Conservation (phyloP, 208 protist genomes). For the Trypanosoma cruzi region DNA sequence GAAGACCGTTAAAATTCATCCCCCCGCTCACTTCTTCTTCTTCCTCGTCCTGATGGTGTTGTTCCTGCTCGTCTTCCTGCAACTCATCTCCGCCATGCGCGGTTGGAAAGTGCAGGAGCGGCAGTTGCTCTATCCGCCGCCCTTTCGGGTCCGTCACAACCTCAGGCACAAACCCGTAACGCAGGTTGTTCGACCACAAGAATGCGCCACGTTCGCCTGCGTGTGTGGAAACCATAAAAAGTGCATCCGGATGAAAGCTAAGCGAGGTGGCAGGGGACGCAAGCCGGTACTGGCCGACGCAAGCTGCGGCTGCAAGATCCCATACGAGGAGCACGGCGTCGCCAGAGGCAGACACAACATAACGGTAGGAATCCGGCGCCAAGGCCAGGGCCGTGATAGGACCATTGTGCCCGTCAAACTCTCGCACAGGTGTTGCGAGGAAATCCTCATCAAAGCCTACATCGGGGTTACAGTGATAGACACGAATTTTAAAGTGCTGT, state of each 20-base stretch:
- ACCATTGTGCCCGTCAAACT: conserved; percentile 75
- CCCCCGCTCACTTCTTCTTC: conserved; percentile 7
- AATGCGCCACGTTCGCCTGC: conserved; percentile 81
- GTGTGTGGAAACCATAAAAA: conserved; percentile 87
- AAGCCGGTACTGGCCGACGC: conserved; percentile 87
- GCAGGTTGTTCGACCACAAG: conserved; percentile 90
- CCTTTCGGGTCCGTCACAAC: conserved; percentile 56
- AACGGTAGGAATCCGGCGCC: conserved; percentile 70
- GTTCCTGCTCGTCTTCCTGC: conserved; percentile 8
- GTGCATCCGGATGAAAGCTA: conserved; percentile 82
- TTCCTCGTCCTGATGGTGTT: not conserved
- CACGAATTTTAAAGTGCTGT: conserved; percentile 70
- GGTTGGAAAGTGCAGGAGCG: conserved; percentile 81
- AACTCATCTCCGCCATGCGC: conserved; percentile 62
- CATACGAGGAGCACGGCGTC: conserved; percentile 81
- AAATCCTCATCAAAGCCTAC: conserved; percentile 38
- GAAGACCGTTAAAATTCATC: not conserved
- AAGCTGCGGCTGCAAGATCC: conserved; percentile 82
- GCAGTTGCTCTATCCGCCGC: conserved; percentile 44
- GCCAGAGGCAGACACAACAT: conserved; percentile 71
- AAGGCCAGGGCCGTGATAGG: conserved; percentile 84
- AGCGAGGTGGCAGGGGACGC: conserved; percentile 74
- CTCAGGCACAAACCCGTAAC: conserved; percentile 88
- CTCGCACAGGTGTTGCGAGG: conserved; percentile 61
- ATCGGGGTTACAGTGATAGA: conserved; percentile 82